A percentile compares a stretch with the other conserved stretches of the same genome.
These are phyloP conservation scores for Metarhizium sp. DNA, from an alignment of 2,329 filamentous ascomycete genomes.

Conservation along the genomic window DNA sequence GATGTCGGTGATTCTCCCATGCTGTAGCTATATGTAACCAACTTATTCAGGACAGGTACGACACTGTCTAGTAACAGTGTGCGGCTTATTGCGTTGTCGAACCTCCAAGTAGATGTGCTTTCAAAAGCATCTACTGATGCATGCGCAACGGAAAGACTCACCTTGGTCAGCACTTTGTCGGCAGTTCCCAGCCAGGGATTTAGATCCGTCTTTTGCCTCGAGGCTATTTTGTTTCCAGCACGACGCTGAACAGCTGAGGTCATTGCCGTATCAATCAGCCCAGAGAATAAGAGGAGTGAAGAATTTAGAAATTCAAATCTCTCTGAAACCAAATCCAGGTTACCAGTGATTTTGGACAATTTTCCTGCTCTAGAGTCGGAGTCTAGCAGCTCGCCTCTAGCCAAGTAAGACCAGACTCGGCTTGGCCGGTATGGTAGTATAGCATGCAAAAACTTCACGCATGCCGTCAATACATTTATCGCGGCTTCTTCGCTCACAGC, in stretches of 20 bases:
- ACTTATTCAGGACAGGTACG: constrained; percentile 58
- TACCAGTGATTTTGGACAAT: constrained; percentile 70
- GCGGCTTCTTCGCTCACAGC: constrained; percentile 51
- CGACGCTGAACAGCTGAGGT: constrained; percentile 59
- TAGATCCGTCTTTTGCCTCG: constrained; percentile 34
- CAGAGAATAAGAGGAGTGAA: constrained; percentile 64
- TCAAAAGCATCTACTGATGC: constrained; percentile 77
- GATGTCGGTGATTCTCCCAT: constrained; percentile 51
- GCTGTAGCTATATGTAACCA: constrained; percentile 65
- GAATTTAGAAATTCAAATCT: constrained; percentile 70
- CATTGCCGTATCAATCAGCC: constrained; percentile 67
- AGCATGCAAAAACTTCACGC: constrained; percentile 70
- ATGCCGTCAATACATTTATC: constrained; percentile 58
- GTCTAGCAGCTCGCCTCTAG: constrained; percentile 70
- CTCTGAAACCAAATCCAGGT: constrained; percentile 67
- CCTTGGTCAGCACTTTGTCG: constrained; percentile 64
- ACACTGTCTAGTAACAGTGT: constrained; percentile 60
- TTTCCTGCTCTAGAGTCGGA: constrained; percentile 67
- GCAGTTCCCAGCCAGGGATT: constrained; percentile 63
- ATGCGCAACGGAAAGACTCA: constrained; percentile 63
- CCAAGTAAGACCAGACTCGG: constrained; percentile 83
- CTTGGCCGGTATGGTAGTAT: constrained; percentile 67
- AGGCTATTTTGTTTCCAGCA: constrained; percentile 38
- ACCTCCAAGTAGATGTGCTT: constrained; percentile 79
- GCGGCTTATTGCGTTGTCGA: constrained; percentile 57